phyloP scores from a whole-genome alignment of 345 rosid genomes.

The Rhizophora mangle region DNA sequence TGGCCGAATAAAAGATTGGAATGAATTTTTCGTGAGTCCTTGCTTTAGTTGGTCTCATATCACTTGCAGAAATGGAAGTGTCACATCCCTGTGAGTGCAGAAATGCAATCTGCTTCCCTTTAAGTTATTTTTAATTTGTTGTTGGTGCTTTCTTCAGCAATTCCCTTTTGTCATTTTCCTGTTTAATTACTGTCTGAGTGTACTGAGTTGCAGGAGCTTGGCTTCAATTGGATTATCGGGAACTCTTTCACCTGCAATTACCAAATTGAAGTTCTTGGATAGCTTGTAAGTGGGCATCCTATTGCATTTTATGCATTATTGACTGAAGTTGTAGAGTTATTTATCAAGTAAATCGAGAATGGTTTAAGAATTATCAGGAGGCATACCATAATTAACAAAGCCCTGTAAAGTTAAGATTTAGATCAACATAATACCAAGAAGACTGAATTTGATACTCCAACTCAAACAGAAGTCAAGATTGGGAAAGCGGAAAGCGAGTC shows the following conservation, averaged over 20 bases:
- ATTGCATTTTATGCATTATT: neutral
- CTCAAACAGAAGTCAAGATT: too few species aligned
- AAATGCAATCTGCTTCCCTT: neutral
- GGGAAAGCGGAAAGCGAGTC: too few species aligned
- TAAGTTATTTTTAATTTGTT: neutral
- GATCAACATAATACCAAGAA: too few species aligned
- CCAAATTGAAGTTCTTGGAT: conserved; percentile 64
- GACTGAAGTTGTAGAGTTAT: neutral
- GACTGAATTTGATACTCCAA: too few species aligned
- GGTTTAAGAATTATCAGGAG: neutral
- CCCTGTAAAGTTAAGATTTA: neutral
- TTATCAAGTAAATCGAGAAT: neutral
- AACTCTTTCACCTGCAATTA: conserved; percentile 66
- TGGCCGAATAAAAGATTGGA: conserved; percentile 53
- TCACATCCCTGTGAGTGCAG: conserved; percentile 63
- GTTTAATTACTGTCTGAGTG: conserved; percentile 9
- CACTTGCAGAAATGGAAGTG: conserved; percentile 65
- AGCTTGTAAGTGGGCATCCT: conserved; percentile 52
- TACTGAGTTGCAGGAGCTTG: conserved; percentile 49
- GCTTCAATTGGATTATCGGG: conserved; percentile 77
- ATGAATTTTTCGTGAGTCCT: conserved; percentile 62
- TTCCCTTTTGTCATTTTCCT: conserved; percentile 1
- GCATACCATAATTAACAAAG: too few species aligned
- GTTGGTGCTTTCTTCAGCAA: conserved; percentile 4
- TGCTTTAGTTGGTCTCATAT: conserved; percentile 87